Evolutionary conservation across 106 monocot species (phyloP).

Genomic region (Ottelia alismoides): DNA sequence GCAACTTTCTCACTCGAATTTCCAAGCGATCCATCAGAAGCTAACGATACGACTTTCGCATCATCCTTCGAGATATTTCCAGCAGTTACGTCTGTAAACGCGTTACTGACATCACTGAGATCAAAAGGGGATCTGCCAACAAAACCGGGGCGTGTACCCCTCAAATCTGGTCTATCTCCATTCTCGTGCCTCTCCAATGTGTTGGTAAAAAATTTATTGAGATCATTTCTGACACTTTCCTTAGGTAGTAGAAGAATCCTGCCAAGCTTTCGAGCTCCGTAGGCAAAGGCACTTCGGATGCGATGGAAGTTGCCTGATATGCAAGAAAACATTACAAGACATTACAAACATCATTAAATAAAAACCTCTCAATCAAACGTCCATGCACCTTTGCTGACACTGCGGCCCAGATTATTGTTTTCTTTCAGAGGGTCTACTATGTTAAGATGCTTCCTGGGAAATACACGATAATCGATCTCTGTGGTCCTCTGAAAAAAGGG

Average conservation of each 20-base stretch:
- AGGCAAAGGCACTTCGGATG: conserved; percentile 74
- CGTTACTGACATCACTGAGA: background rate
- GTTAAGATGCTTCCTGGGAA: conserved; percentile 59
- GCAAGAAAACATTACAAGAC: background rate
- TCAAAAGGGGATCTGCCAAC: background rate
- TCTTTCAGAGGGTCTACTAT: conserved; percentile 82
- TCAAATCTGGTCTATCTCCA: conserved; percentile 53
- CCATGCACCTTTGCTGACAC: conserved; percentile 62
- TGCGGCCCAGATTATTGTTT: conserved; percentile 86
- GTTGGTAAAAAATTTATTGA: conserved; percentile 56
- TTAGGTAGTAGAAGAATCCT: conserved; percentile 31
- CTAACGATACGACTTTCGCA: conserved; percentile 1
- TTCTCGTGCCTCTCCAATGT: conserved; percentile 60
- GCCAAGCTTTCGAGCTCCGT: conserved; percentile 70
- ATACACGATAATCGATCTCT: conserved; percentile 25
- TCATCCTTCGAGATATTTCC: background rate
- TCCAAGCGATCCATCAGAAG: conserved; percentile 1
- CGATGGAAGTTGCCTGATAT: conserved; percentile 63
- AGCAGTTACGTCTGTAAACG: background rate
- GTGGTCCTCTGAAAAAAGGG: conserved; percentile 18
- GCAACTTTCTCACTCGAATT: background rate
- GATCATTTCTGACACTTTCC: conserved; percentile 31
- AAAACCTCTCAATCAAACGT: background rate
- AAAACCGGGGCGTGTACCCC: conserved; percentile 2
- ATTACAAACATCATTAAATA: background rate